phyloP scores from a whole-genome alignment of 2,329 filamentous ascomycete genomes.

The Fusarium metavorans region DNA sequence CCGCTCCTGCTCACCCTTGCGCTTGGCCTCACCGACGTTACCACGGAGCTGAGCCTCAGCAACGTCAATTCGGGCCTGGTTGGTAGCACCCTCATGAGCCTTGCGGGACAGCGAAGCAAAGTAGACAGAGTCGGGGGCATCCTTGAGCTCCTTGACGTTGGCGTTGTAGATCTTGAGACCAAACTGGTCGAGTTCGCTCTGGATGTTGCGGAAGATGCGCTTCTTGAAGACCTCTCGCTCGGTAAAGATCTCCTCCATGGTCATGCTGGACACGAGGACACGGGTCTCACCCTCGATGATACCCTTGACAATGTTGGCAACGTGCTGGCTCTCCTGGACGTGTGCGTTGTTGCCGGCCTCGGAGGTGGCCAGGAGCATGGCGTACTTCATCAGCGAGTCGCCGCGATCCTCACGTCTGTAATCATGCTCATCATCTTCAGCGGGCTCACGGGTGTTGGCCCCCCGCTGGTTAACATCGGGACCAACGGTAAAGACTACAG shows the following conservation, averaged over 20 bases:
- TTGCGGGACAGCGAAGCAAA: constrained; percentile 86
- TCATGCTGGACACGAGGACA: constrained; percentile 86
- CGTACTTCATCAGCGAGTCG: constrained; percentile 82
- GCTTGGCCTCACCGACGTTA: constrained; percentile 82
- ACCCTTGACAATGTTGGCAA: constrained; percentile 88
- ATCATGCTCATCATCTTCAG: constrained; percentile 25
- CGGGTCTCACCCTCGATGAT: constrained; percentile 92
- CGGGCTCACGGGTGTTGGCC: constrained; percentile 52
- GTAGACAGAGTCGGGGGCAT: constrained; percentile 84
- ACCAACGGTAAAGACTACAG: constrained; percentile 88
- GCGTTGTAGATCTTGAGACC: constrained; percentile 78
- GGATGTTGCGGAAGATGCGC: constrained; percentile 80
- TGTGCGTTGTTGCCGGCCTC: constrained; percentile 47
- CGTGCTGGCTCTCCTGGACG: constrained; percentile 65
- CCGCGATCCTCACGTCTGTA: constrained; percentile 62
- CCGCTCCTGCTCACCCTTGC: constrained; percentile 83
- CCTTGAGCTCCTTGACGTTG: constrained; percentile 89
- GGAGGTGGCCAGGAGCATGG: constrained; percentile 81
- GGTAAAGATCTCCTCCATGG: constrained; percentile 92
- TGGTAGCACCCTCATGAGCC: constrained; percentile 86
- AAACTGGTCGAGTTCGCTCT: constrained; percentile 83
- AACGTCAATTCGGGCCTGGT: constrained; percentile 79
- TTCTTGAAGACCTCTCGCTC: constrained; percentile 82
- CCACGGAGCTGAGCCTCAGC: constrained; percentile 73
- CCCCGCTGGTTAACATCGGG: constrained; percentile 76